These are phyloP conservation scores for Tricholoma sp. DNA, from an alignment of 768 basidiomycete species.

Conservation along the genomic window DNA sequence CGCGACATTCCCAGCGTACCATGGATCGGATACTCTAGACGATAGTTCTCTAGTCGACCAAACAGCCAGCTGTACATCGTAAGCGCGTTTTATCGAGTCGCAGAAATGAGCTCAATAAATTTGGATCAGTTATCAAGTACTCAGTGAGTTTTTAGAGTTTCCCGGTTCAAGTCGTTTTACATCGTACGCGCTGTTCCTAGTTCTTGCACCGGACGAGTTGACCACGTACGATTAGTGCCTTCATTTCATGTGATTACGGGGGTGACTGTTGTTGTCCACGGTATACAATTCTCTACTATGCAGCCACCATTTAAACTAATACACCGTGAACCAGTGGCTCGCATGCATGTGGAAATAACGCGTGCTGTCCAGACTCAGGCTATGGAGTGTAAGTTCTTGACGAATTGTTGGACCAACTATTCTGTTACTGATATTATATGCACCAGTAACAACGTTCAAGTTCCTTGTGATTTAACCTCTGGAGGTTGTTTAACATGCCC, in stretches of 20 bases:
- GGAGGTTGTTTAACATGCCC: not conserved
- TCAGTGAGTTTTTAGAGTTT: not conserved
- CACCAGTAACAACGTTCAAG: not conserved
- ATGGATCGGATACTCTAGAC: not conserved
- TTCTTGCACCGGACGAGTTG: not conserved
- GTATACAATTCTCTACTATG: not conserved
- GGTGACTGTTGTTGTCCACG: not conserved
- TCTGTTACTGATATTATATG: not conserved
- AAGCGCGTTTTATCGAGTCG: not conserved
- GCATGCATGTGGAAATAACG: not conserved
- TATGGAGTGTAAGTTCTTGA: not conserved
- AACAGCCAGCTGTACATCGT: not conserved
- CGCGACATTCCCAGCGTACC: not conserved
- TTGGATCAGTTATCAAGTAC: not conserved
- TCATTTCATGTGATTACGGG: not conserved
- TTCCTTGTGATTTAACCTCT: not conserved
- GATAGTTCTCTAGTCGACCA: not conserved
- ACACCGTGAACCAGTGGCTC: not conserved
- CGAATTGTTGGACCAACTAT: not conserved
- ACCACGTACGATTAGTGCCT: not conserved
- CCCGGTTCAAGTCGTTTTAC: not conserved
- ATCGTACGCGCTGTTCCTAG: not conserved
- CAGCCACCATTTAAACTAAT: not conserved
- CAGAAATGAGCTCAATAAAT: not conserved
- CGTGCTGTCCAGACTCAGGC: not conserved